Base-by-base conservation (phyloP, 768 basidiomycete genomes). In the Leucogyrophana mollusca region DNA sequence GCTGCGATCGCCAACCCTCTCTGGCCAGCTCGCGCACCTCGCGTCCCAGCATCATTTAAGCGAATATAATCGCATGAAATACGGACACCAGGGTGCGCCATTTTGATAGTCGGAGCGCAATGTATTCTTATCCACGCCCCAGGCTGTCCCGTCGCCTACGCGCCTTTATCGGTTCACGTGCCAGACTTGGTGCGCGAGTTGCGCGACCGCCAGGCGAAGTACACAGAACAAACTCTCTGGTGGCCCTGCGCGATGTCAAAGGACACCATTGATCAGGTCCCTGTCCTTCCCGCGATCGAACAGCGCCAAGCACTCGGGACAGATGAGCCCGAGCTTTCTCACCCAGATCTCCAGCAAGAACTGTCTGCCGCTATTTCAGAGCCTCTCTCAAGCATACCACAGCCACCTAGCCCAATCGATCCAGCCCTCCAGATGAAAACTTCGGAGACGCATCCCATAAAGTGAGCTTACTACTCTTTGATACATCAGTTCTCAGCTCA, bases 401-500 rank as follows among this genome's bases (percentile, higher is more conserved):
- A 17, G 33, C 23, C 51, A 33, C 22, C 46, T 14, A 43, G 43
- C 32, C 56, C 24, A 3, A n/a, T 6, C 10, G 33, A 24, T 14
- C 11, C 30, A 16, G 22, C 23, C 22, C 33, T 37, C 16, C 55
- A 42, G 48, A 47, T 84, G 47, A 92, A 89, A 58, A 92, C 89
- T 1, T 90, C 88, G 2, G 73, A 78, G 18, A 78, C 85, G 0
- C 90, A 92, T 65, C 90, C 91, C 6, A 87, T 94, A 60, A 90
- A 91, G 88, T 89, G 51, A 42, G 78, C 14, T 6, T 9, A 2
- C n/a, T 17, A n/a, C 21, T 23, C 9, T n/a, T 34, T 14, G 6
- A 17, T 35, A n/a, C 6, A 18, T 38, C 13, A 22, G 22, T 53
- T 56, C 0, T 52, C 24, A n/a, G 17, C 23, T 25, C 10, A 18